Percentiles rank a stretch among this genome's conserved stretches.
Conservation (phyloP, 1,284 basidiomycete genomes). For the Ustanciosporium gigantosporum region DNA sequence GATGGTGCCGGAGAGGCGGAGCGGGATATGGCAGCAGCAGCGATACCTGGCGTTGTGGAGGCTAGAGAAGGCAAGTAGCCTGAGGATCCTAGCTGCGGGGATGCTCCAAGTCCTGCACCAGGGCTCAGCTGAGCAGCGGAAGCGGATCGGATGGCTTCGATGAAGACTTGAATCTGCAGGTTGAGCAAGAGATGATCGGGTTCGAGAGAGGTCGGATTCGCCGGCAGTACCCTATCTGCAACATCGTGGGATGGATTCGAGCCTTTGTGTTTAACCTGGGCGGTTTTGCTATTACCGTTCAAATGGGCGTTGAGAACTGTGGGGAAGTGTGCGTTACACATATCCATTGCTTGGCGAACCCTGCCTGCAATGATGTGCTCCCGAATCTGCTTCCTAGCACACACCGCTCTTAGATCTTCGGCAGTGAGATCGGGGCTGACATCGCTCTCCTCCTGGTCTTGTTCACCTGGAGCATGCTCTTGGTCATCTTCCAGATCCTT, state of each 20-base stretch:
- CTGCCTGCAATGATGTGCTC: conserved; percentile 71
- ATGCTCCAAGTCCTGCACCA: not conserved
- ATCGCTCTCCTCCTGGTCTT: conserved; percentile 19
- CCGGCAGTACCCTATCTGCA: conserved; percentile 34
- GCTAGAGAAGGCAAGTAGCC: conserved; percentile 24
- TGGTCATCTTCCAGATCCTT: conserved; percentile 22
- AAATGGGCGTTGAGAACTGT: conserved; percentile 39
- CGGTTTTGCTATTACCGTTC: conserved; percentile 1
- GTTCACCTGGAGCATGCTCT: conserved; percentile 9
- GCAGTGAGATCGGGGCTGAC: conserved; percentile 31
- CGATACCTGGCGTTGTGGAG: conserved; percentile 29
- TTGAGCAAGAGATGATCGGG: conserved; percentile 77
- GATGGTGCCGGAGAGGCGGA: conserved; percentile 48
- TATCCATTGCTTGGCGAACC: conserved; percentile 70
- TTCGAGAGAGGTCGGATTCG: conserved; percentile 63
- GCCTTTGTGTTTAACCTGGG: not conserved
- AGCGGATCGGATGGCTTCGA: conserved; percentile 74
- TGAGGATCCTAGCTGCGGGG: conserved; percentile 4
- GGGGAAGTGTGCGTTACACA: conserved; percentile 66
- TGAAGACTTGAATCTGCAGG: conserved; percentile 78
- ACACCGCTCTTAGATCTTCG: conserved; percentile 18
- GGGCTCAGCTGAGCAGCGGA: conserved; percentile 19
- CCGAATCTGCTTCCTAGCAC: conserved; percentile 65
- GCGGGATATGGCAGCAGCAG: conserved; percentile 32
- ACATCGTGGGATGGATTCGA: conserved; percentile 5